phyloP scores from a whole-genome alignment of 2,329 filamentous ascomycete species.

The Fusarium scirpi region DNA sequence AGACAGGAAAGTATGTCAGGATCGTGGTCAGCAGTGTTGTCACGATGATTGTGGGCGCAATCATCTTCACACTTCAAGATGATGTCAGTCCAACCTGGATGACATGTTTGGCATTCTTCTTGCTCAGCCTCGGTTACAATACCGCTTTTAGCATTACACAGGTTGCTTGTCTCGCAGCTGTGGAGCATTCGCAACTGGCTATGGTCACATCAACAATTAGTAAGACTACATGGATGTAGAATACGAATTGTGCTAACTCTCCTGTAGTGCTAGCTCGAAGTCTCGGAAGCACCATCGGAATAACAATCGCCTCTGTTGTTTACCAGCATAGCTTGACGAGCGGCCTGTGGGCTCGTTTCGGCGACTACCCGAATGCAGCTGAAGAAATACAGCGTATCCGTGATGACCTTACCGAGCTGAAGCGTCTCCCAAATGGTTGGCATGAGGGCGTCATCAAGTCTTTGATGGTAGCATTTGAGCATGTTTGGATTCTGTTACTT shows the following conservation, averaged over 20 bases:
- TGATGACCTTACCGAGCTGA: not conserved
- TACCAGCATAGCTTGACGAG: conserved; percentile 9
- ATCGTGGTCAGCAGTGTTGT: conserved; percentile 56
- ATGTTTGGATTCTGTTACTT: conserved; percentile 16
- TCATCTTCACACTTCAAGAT: not conserved
- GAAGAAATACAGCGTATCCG: conserved; percentile 8
- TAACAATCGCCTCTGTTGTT: conserved; percentile 9
- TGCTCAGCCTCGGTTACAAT: conserved; percentile 76
- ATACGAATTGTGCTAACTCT: no score
- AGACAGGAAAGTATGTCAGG: conserved; percentile 70
- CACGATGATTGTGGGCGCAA: conserved; percentile 54
- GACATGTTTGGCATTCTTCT: conserved; percentile 50
- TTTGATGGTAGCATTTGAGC: conserved; percentile 7
- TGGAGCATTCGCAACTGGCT: conserved; percentile 13
- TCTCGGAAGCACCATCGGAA: conserved; percentile 13
- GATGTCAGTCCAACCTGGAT: not conserved
- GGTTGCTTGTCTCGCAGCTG: conserved; percentile 4
- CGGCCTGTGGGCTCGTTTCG: not conserved
- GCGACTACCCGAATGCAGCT: not conserved
- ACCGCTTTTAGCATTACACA: conserved; percentile 66
- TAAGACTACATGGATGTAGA: no score
- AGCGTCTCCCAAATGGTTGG: not conserved
- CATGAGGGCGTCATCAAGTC: conserved; percentile 12
- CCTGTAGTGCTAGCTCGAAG: not conserved
- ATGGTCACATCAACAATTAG: conserved; percentile 10